Percentiles rank a stretch among this genome's conserved stretches.
phyloP scores from a whole-genome alignment of 495 filamentous ascomycete genomes.

The Penicillium dipodomyicola region DNA sequence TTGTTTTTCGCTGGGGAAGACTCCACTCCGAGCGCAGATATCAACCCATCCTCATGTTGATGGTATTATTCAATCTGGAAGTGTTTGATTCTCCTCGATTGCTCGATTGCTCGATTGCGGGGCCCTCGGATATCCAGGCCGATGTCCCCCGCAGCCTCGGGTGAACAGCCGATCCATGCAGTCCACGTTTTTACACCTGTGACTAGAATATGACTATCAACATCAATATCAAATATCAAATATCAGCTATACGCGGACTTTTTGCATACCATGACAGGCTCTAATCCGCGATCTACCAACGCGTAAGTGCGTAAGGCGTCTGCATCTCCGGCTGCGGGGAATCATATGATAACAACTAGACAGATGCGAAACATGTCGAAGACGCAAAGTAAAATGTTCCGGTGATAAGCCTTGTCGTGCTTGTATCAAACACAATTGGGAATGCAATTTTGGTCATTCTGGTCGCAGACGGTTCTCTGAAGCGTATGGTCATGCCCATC shows the following conservation, averaged over 20 bases:
- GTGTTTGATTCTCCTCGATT: not conserved
- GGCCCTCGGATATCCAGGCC: slow-evolving; percentile 6
- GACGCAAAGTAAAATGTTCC: slow-evolving; percentile 25
- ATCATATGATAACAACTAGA: slow-evolving; percentile 6
- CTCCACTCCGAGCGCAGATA: too few relatives aligned
- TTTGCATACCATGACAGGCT: not conserved
- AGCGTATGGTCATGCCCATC: slow-evolving; percentile 14
- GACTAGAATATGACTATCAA: not conserved
- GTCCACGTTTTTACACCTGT: not conserved
- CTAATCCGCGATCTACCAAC: slow-evolving; percentile 18
- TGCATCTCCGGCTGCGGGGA: not conserved
- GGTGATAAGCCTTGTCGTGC: slow-evolving; percentile 24
- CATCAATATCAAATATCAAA: not conserved
- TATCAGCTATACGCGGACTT: not conserved
- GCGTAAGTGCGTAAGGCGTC: slow-evolving; percentile 9
- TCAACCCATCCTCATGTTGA: not conserved
- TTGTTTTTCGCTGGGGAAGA: slow-evolving; percentile 25
- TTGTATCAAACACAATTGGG: slow-evolving; percentile 25
- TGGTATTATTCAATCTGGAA: not conserved
- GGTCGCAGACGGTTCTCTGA: slow-evolving; percentile 22
- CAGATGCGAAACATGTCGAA: slow-evolving; percentile 27
- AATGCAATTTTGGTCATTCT: slow-evolving; percentile 18
- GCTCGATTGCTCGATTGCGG: not conserved
- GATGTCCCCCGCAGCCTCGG: slow-evolving; percentile 6
- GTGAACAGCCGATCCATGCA: not conserved